A percentile compares a stretch with the other conserved stretches of the same genome.
Evolutionary conservation across 305 asterid species (phyloP).

Genomic region (Fraxinus velutina): DNA sequence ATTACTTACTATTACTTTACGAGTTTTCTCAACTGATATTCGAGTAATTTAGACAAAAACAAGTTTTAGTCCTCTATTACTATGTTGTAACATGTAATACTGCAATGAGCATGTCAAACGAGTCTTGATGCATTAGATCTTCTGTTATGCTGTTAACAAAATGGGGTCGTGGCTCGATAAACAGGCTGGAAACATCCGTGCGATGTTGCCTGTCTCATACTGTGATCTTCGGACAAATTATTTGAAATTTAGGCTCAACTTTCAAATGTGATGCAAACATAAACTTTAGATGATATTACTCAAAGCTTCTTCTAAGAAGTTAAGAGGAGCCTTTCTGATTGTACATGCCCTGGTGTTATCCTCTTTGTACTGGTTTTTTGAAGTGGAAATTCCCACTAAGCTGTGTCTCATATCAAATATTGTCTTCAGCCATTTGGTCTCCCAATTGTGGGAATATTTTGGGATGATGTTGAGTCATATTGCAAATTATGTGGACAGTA

Average conservation of each 20-base stretch:
- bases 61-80: background rate
- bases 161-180: background rate
- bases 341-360: background rate
- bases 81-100: conserved; percentile 22
- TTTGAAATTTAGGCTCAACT: background rate
- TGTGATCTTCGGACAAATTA: background rate
- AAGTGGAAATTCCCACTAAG: background rate
- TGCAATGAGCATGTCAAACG: background rate
- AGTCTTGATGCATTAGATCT: conserved; percentile 7
- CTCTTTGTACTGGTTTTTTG: background rate
- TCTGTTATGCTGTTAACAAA: background rate
- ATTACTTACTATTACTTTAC: background rate
- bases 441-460: background rate
- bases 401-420: background rate
- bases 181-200: background rate
- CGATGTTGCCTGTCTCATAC: background rate
- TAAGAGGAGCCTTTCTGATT: background rate
- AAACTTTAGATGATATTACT: background rate
- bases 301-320: background rate
- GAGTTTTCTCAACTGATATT: background rate
- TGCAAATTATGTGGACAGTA: background rate
- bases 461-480: background rate
- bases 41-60: background rate
- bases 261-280: background rate
- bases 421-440: background rate